phyloP scores from a whole-genome alignment of 106 monocot species.

The Hemerocallis citrina region DNA sequence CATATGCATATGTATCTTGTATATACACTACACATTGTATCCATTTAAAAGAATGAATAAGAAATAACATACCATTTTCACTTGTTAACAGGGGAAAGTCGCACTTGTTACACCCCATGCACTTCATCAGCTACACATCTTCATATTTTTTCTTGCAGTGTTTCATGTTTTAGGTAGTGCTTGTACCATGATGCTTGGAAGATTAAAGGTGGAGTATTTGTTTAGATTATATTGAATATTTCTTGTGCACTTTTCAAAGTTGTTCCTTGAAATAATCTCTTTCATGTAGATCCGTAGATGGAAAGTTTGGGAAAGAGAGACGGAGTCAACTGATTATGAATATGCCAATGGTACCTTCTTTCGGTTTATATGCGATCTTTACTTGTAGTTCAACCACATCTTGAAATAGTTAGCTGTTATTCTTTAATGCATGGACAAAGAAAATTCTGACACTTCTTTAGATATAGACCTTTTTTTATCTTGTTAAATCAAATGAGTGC shows the following conservation, averaged over 20 bases:
- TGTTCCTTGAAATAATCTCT: neutral
- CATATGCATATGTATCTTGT: too few species aligned
- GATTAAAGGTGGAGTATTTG: constrained; percentile 43
- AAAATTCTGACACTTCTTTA: neutral
- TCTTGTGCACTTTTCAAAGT: neutral
- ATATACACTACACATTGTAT: too few species aligned
- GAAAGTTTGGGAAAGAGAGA: constrained; percentile 77
- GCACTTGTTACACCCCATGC: constrained; percentile 50
- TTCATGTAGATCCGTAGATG: constrained; percentile 49
- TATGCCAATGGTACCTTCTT: constrained; percentile 45
- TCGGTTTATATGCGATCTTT: too few species aligned
- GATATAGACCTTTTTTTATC: neutral
- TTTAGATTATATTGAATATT: neutral
- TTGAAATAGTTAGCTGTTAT: neutral
- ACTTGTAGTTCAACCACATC: neutral
- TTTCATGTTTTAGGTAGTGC: constrained; percentile 63
- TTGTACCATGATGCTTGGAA: constrained; percentile 69
- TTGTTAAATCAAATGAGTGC: neutral
- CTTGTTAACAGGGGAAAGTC: constrained; percentile 51
- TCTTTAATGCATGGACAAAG: too few species aligned
- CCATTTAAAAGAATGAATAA: too few species aligned
- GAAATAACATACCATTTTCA: too few species aligned
- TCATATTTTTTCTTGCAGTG: constrained; percentile 82
- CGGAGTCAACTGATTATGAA: constrained; percentile 32
- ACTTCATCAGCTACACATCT: constrained; percentile 73